Percentiles rank a stretch among this genome's conserved stretches.
phyloP scores from a whole-genome alignment of 306 rosid species.

The Adenanthera pavonina region DNA sequence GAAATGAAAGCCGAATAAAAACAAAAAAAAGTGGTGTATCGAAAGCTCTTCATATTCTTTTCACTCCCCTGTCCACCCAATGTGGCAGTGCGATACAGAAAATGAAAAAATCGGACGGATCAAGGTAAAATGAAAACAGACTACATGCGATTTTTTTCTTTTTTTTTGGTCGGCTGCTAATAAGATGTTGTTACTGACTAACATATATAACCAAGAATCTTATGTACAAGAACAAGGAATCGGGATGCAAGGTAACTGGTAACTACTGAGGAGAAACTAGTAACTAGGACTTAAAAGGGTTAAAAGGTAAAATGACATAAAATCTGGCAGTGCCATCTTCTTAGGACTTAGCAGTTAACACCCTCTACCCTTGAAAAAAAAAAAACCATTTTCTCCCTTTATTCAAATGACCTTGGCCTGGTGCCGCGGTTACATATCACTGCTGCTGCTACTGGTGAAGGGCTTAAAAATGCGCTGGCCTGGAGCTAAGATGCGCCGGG shows the following conservation, averaged over 20 bases:
- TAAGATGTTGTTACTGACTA: neutral
- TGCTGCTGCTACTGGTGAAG: constrained; percentile 3
- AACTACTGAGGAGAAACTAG: neutral
- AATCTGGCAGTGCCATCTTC: constrained; percentile 24
- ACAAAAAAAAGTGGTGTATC: no score
- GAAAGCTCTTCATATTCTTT: no score
- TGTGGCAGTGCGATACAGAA: no score
- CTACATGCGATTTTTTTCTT: no score
- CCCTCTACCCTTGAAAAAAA: neutral
- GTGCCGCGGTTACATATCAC: neutral
- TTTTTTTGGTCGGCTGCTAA: neutral
- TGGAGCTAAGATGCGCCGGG: constrained; percentile 77
- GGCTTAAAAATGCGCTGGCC: constrained; percentile 84
- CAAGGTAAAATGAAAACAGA: no score
- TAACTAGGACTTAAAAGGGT: neutral
- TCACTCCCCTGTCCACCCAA: no score
- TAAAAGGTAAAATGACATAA: constrained; percentile 33
- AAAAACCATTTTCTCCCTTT: neutral
- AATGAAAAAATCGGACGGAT: no score
- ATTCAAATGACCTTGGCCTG: neutral
- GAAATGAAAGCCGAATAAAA: no score
- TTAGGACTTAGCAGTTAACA: no score
- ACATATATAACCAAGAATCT: constrained; percentile 4
- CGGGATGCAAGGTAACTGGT: neutral
- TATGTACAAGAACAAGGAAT: constrained; percentile 35